Percentiles rank a stretch among this genome's conserved stretches.
These are phyloP conservation scores for Tetraselmis striata DNA, from an alignment of 139 green algal genomes.

Conservation along the genomic window DNA sequence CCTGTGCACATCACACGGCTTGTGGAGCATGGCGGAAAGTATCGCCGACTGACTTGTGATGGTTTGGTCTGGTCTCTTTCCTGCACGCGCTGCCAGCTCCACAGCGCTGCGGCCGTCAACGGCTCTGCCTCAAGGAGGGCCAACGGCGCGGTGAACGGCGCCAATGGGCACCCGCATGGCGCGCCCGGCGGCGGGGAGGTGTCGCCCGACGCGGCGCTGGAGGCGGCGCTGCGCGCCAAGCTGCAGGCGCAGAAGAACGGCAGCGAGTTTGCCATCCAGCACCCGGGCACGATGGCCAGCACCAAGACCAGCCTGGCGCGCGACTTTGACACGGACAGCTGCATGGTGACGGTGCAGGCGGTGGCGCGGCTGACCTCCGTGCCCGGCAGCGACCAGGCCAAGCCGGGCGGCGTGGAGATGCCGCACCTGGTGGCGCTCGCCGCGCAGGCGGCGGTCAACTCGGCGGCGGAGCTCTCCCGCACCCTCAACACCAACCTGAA, in stretches of 20 bases:
- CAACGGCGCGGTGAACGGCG: background rate
- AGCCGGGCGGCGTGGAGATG: background rate
- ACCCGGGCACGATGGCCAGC: background rate
- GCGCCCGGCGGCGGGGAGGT: too few species aligned
- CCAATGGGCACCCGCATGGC: background rate
- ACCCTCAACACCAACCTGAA: background rate
- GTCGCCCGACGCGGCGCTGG: background rate
- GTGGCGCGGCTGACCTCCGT: background rate
- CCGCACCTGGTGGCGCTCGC: conserved; percentile 21
- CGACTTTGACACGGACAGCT: background rate
- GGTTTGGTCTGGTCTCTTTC: too few species aligned
- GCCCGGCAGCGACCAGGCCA: background rate
- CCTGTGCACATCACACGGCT: too few species aligned
- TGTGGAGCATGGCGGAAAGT: too few species aligned
- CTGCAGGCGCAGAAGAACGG: background rate
- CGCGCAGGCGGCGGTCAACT: conserved; percentile 12
- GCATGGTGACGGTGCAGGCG: background rate
- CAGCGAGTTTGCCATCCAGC: background rate
- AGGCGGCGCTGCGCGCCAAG: background rate
- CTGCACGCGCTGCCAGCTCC: too few species aligned
- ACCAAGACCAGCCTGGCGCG: background rate
- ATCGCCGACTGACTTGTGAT: too few species aligned
- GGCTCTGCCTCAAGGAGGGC: too few species aligned
- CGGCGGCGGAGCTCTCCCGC: conserved; percentile 1
- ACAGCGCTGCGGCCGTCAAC: too few species aligned